Conservation (phyloP, 176 grass and related monocot species). For the Puya raimondii region DNA sequence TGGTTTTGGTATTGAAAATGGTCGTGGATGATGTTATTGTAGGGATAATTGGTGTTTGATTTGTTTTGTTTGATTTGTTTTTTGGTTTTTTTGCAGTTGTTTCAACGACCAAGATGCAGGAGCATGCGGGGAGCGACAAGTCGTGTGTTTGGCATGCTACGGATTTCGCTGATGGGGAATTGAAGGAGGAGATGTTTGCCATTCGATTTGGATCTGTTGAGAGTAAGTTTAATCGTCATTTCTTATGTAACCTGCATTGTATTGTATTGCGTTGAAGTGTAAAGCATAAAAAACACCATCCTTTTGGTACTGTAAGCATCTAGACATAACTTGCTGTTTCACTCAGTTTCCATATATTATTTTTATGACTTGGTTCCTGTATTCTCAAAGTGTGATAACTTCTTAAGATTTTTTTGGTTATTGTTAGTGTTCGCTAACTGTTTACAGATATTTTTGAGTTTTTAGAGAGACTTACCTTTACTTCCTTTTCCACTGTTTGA, state of each 20-base stretch:
- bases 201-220: slow-evolving; percentile 79
- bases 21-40: not conserved
- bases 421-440: no score
- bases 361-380: no score
- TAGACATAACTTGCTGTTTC: no score
- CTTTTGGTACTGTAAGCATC: no score
- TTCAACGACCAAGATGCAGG: slow-evolving; percentile 65
- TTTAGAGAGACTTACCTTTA: no score
- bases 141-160: slow-evolving; percentile 76
- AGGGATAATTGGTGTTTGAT: not conserved
- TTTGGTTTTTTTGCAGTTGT: slow-evolving; percentile 29
- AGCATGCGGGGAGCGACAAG: slow-evolving; percentile 71
- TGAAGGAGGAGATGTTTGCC: slow-evolving; percentile 78
- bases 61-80: not conserved
- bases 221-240: slow-evolving; percentile 31
- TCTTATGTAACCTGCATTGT: not conserved
- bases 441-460: no score
- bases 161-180: slow-evolving; percentile 72
- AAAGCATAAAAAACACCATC: no score
- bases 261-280: no score
- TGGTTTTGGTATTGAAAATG: not conserved
- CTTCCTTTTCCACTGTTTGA: no score
- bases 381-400: no score
- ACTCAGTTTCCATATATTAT: no score
- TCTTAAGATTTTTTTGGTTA: no score